These are phyloP conservation scores for Zizania palustris DNA, from an alignment of 202 grass and related monocot genomes.

Conservation along the genomic window DNA sequence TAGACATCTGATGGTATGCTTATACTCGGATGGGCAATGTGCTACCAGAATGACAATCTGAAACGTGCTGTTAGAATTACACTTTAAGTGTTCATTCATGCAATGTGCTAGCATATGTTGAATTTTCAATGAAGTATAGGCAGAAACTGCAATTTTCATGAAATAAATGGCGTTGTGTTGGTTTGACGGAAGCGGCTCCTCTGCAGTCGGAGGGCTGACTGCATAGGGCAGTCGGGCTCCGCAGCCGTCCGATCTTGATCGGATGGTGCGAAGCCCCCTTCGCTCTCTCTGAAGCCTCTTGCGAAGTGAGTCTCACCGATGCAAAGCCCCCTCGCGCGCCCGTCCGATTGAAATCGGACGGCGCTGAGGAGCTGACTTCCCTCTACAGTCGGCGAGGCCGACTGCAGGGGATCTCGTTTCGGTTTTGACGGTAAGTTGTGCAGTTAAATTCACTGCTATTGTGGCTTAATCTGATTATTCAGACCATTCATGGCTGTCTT, in stretches of 20 bases:
- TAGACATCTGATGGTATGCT: not conserved
- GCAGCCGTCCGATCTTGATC: no score
- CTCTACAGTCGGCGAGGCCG: no score
- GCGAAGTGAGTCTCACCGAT: no score
- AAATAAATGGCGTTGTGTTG: not conserved
- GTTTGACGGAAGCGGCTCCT: no score
- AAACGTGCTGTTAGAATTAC: not conserved
- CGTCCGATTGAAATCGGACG: no score
- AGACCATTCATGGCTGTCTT: slow-evolving; percentile 10
- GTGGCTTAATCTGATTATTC: slow-evolving; percentile 16
- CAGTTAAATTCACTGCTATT: not conserved
- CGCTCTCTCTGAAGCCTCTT: no score
- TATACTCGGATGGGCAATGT: not conserved
- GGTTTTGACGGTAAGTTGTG: not conserved
- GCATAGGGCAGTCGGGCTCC: no score
- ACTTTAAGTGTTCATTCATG: not conserved
- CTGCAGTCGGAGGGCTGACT: no score
- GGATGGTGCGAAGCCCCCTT: no score
- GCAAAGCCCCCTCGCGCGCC: no score
- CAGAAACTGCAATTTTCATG: not conserved
- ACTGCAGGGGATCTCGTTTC: no score
- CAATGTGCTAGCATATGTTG: not conserved
- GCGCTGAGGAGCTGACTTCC: no score
- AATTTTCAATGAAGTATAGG: not conserved
- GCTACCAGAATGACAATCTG: not conserved